phyloP scores from a whole-genome alignment of 2,329 filamentous ascomycete genomes.

The Aspergillus sp. region DNA sequence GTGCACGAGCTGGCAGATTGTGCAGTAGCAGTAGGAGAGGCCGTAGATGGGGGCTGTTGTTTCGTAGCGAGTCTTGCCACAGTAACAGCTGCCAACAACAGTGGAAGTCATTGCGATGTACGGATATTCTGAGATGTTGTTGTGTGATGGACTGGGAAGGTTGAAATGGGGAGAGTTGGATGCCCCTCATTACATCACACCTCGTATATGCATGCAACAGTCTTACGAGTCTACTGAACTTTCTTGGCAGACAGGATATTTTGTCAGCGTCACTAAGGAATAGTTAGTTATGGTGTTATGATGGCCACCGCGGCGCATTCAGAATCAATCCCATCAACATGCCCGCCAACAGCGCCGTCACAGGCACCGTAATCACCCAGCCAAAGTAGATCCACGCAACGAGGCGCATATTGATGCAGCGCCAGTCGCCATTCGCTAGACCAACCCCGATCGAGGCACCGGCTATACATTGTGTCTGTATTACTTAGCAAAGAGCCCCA shows the following conservation, averaged over 20 bases:
- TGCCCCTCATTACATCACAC: no score
- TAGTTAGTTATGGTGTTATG: background rate
- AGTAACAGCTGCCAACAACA: constrained; percentile 1
- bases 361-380: constrained; percentile 47
- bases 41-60: constrained; percentile 3
- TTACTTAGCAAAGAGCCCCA: no score
- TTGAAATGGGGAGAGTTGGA: no score
- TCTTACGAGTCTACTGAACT: no score
- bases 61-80: background rate
- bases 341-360: constrained; percentile 42
- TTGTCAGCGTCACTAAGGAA: no score
- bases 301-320: constrained; percentile 40
- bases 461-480: constrained; percentile 35
- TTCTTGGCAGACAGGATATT: no score
- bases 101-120: background rate
- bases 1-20: constrained; percentile 2
- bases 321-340: constrained; percentile 43
- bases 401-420: constrained; percentile 47
- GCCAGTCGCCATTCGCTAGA: constrained; percentile 37
- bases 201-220: no score
- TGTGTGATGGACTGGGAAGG: no score
- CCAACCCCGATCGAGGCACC: constrained; percentile 38
- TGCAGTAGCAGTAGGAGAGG: constrained; percentile 7
- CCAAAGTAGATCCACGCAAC: constrained; percentile 45
- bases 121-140: no score